Evolutionary conservation across 164 flowering plant species (phyloP), one percentile per base, ranked within the genome.

Genomic region (Magnolia officinalis): DNA sequence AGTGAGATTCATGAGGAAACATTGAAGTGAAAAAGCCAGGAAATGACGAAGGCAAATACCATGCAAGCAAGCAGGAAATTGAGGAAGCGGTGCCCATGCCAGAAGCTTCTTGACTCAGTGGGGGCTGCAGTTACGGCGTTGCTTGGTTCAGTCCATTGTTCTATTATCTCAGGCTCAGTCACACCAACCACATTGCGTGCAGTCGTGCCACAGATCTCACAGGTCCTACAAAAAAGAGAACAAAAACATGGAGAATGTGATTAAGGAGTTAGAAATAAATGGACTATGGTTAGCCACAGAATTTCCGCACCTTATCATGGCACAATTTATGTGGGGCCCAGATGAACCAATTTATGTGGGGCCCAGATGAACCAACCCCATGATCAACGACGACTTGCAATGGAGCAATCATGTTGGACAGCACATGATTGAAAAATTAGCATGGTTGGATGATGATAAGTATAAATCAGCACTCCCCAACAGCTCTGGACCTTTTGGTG

Each of bases 11-110:
- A 86, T 13, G 92, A 88, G 50, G 95, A 91, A 71, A 94, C 87
- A 59, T 92, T 88, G 86, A 94, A 94, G 86, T 94, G 97, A 68
- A 92, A 91, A 73, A 94, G 96, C 97, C 98, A 92, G 31, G 96
- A 92, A 71, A 94, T 86, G 78, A 92, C 91, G 80, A 94, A 94
- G 52, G 97, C 97, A 79, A 94, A 91, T 4, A 92, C 95, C 93
- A 92, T 88, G 76, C 97, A 94, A 26, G 96, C 96, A 2, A 94
- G 91, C 74, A 94, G 84, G 77, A 90, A 89, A 79, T 92, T 94
- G 20, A 92, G 84, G 81, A 94, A 87, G 55, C 94, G 90, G 74
- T 90, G 98, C 24, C 97, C 98, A 49, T 82, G 88, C 88, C 91
- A 89, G 82, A 91, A 89, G 85, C 86, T 88, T 80, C 86, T 83